Base-by-base conservation (phyloP, 148 eudicot genomes). In the Persicaria tinctoria region DNA sequence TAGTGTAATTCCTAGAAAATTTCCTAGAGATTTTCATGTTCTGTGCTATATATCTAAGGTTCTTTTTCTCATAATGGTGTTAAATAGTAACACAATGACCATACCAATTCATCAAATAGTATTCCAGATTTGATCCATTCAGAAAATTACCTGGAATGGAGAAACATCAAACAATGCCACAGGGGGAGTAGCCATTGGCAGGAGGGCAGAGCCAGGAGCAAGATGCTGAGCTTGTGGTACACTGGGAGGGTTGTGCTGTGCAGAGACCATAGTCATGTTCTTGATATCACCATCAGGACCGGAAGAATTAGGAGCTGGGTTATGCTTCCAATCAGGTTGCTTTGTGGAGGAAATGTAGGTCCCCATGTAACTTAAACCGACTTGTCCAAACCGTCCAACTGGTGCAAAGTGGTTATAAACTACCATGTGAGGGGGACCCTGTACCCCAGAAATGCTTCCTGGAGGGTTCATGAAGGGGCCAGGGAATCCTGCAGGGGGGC, bases 331-430 rank as follows among this genome's bases (percentile, higher is more conserved):
- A 79, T 95, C 97, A 76, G 96, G 91, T 82, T 85, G 97, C 74
- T 95, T 95, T 7, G 92, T 93, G 75, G 97, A 89, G 51, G 97
- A 97, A 46, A 95, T 84, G 81, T 90, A 95, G 12, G 99, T 72
- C 20, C 99, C 97, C 97, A 92, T 90, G 79, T 89, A 90, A 85
- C 99, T 95, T 84, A 92, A 84, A 55, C 99, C 99, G 73, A 92
- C 97, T 82, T 92, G 97, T 59, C 97, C 97, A 73, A 85, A 94
- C 77, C 90, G 98, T 60, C 98, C 98, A 54, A 92, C 94, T 32
- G 97, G 97, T 45, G 96, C 87, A 82, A 90, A 95, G 86, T 95
- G 99, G 82, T 95, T 92, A 83, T 95, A 95, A 48, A 95, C 89
- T 68, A 92, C 96, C 99, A 95, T 95, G 76, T 90, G 97, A 1